A percentile compares a stretch with the other conserved stretches of the same genome.
Evolutionary conservation across 768 basidiomycete genomes (phyloP).

Genomic region (Rhizopogon salebrosus): DNA sequence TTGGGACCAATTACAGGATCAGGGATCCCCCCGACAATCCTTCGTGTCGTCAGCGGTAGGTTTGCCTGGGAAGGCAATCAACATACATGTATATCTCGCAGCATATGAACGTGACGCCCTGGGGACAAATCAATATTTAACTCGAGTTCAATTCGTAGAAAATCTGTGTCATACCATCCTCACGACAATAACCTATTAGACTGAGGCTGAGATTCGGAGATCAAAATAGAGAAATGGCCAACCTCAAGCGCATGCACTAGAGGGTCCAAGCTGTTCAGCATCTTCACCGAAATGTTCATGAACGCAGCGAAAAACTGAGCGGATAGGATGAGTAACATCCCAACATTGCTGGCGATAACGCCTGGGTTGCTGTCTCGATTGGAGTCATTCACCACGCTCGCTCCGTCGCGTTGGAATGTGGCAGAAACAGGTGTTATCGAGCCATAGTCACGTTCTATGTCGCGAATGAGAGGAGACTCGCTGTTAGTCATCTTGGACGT

Average conservation of each 20-base stretch:
- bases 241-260: conserved; percentile 59
- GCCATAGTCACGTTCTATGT: not conserved
- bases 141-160: not conserved
- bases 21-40: conserved; percentile 36
- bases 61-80: not conserved
- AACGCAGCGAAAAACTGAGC: conserved; percentile 56
- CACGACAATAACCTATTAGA: conserved; percentile 42
- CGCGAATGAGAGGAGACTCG: not conserved
- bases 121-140: not conserved
- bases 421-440: not conserved
- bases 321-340: conserved; percentile 52
- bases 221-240: conserved; percentile 4
- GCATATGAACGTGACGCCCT: conserved; percentile 50
- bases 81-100: conserved; percentile 47
- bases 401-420: not conserved
- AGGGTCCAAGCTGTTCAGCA: conserved; percentile 48
- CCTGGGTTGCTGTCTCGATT: not conserved
- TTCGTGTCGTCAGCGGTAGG: conserved; percentile 7
- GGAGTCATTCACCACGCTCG: not conserved
- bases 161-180: conserved; percentile 50
- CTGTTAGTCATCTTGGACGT: not conserved
- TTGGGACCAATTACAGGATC: conserved; percentile 68
- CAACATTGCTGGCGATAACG: conserved; percentile 38
- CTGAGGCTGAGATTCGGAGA: not conserved
- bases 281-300: conserved; percentile 63